phyloP scores from a whole-genome alignment of 208 protist genomes.

The Phytomonas serpens region DNA sequence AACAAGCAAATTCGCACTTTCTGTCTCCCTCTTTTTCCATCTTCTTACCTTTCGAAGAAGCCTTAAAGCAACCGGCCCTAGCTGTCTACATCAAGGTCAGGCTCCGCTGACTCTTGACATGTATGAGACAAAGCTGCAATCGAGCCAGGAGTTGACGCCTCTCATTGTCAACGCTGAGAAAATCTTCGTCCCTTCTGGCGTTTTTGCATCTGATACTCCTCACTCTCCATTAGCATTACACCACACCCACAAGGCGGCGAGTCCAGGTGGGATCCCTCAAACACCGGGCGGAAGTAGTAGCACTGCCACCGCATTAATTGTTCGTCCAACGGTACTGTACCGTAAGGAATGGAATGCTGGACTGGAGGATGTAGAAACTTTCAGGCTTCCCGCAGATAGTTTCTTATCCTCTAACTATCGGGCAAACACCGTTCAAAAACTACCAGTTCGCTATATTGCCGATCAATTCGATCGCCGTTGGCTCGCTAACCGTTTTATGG shows the following conservation, averaged over 20 bases:
- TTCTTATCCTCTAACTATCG: slow-evolving; percentile 16
- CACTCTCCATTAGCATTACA: background rate
- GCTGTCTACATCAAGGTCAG: background rate
- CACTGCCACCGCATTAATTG: slow-evolving; percentile 46
- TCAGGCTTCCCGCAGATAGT: slow-evolving; percentile 18
- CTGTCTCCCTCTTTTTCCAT: background rate
- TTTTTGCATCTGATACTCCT: background rate
- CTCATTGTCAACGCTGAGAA: slow-evolving; percentile 44
- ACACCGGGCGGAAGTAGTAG: slow-evolving; percentile 14
- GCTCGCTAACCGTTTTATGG: slow-evolving; percentile 27
- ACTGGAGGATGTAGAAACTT: slow-evolving; percentile 26
- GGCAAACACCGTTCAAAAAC: slow-evolving; percentile 5
- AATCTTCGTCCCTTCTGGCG: slow-evolving; percentile 16
- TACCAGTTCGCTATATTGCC: slow-evolving; percentile 48
- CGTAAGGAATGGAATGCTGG: slow-evolving; percentile 40
- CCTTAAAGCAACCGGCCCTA: background rate
- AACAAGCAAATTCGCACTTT: background rate
- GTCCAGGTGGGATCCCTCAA: slow-evolving; percentile 7
- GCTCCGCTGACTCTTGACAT: slow-evolving; percentile 12
- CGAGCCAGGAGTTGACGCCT: slow-evolving; percentile 57
- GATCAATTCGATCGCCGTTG: slow-evolving; percentile 57
- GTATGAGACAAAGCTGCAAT: slow-evolving; percentile 42
- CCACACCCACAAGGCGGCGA: slow-evolving; percentile 6
- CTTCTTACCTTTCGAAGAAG: background rate
- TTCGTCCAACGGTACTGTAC: slow-evolving; percentile 32